Percentiles rank a stretch among this genome's conserved stretches.
These are phyloP conservation scores for Zygoascus hellenicus DNA, from an alignment of 1,139 yeast genomes.

Conservation along the genomic window DNA sequence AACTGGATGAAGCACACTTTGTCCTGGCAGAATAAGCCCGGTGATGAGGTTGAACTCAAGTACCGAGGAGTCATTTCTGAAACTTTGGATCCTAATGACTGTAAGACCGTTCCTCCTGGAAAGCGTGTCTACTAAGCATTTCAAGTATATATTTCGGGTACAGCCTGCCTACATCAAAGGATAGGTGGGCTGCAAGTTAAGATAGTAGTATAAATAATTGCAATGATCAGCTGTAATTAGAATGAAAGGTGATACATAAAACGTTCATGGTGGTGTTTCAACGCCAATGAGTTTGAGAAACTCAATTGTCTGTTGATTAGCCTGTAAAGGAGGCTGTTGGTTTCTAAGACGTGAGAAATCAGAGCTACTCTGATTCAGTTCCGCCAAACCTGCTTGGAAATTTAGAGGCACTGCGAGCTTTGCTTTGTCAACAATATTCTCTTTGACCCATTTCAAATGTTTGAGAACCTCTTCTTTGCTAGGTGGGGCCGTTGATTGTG, in stretches of 20 bases:
- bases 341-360: background rate
- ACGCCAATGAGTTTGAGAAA: conserved; percentile 20
- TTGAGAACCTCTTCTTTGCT: conserved; percentile 15
- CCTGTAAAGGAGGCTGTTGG: conserved; percentile 17
- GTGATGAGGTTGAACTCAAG: conserved; percentile 66
- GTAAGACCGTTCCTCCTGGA: conserved; percentile 96
- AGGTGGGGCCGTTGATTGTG: conserved; percentile 15
- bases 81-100: conserved; percentile 86
- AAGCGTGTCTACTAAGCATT: conserved; percentile 82
- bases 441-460: conserved; percentile 29
- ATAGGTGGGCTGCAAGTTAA: no score
- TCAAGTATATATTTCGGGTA: conserved; percentile 2
- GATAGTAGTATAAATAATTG: no score
- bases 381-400: conserved; percentile 14
- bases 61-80: conserved; percentile 82
- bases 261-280: background rate
- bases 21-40: conserved; percentile 77
- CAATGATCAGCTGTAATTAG: no score
- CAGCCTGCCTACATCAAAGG: conserved; percentile 1
- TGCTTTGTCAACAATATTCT: conserved; percentile 23
- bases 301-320: conserved; percentile 25
- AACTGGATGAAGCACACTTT: conserved; percentile 98
- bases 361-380: conserved; percentile 3
- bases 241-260: background rate
- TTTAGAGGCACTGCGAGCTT: conserved; percentile 17